These are phyloP conservation scores for Zygotorulaspora sp. DNA, from an alignment of 805 yeast genomes.

Conservation along the genomic window DNA sequence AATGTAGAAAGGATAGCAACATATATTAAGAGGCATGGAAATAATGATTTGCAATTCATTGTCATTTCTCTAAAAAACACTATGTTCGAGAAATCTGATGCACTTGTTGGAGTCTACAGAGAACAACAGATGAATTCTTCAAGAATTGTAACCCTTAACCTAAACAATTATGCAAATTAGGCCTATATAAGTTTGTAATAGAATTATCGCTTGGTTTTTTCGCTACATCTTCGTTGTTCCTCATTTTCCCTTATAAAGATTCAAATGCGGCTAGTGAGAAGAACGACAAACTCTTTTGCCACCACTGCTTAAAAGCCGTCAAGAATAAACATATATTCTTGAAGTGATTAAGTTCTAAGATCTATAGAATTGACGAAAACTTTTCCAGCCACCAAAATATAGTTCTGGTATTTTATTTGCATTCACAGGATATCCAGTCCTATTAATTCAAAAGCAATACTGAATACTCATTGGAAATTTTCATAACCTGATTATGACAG, in stretches of 20 bases:
- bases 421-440: too few species aligned
- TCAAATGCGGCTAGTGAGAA: background rate
- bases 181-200: too few species aligned
- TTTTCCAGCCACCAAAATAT: too few species aligned
- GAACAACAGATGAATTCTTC: constrained; percentile 73
- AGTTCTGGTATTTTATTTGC: too few species aligned
- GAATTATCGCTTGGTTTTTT: too few species aligned
- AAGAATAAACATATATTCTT: too few species aligned
- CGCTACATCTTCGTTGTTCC: background rate
- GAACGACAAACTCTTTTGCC: constrained; percentile 1
- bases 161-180: constrained; percentile 52
- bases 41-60: constrained; percentile 80
- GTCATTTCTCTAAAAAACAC: constrained; percentile 88
- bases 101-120: constrained; percentile 88
- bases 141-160: constrained; percentile 66
- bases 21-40: constrained; percentile 70
- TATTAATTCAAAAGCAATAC: too few species aligned
- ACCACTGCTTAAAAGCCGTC: background rate
- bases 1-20: constrained; percentile 85
- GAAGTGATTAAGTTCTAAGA: too few species aligned
- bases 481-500: constrained; percentile 8
- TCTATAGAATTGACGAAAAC: too few species aligned
- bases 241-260: background rate
- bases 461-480: background rate
- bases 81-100: constrained; percentile 81